A percentile compares a stretch with the other conserved stretches of the same genome.
These are phyloP conservation scores for Kurtzmaniella quercitrusa DNA, from an alignment of 1,139 yeast species.

Conservation along the genomic window DNA sequence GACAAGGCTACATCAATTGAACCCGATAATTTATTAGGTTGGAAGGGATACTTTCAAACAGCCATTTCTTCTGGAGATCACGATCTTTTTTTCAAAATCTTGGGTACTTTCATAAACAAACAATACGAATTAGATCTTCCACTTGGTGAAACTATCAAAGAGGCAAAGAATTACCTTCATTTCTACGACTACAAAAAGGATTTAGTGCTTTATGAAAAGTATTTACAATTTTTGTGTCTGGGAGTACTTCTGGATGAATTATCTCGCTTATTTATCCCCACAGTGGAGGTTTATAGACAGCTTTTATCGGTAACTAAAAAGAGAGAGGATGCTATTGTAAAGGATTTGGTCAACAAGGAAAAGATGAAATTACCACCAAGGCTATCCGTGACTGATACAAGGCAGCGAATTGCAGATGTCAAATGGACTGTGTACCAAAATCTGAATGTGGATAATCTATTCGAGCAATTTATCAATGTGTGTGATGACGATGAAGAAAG, in stretches of 20 bases:
- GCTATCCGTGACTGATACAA: constrained; percentile 27
- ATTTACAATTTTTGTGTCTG: constrained; percentile 56
- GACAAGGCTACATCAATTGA: constrained; percentile 53
- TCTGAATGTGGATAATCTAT: constrained; percentile 52
- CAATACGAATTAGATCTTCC: constrained; percentile 31
- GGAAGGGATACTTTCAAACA: constrained; percentile 71
- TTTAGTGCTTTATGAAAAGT: constrained; percentile 36
- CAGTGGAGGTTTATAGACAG: constrained; percentile 43
- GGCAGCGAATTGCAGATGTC: constrained; percentile 31
- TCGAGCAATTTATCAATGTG: constrained; percentile 53
- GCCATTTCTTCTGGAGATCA: constrained; percentile 35
- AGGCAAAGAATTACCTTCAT: constrained; percentile 42
- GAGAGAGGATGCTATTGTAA: constrained; percentile 37
- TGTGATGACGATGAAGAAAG: constrained; percentile 63
- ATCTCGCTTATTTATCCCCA: constrained; percentile 46
- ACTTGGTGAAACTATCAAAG: constrained; percentile 44
- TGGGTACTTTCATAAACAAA: constrained; percentile 21
- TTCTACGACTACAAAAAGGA: constrained; percentile 28
- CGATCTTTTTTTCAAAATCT: constrained; percentile 44
- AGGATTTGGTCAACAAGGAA: constrained; percentile 26
- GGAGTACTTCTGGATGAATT: constrained; percentile 56
- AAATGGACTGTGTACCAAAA: constrained; percentile 48
- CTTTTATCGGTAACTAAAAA: constrained; percentile 45
- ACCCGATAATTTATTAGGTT: constrained; percentile 57
- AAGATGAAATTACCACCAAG: constrained; percentile 37